Base-by-base conservation (phyloP, 495 filamentous ascomycete species). In the Rusavskia elegans region DNA sequence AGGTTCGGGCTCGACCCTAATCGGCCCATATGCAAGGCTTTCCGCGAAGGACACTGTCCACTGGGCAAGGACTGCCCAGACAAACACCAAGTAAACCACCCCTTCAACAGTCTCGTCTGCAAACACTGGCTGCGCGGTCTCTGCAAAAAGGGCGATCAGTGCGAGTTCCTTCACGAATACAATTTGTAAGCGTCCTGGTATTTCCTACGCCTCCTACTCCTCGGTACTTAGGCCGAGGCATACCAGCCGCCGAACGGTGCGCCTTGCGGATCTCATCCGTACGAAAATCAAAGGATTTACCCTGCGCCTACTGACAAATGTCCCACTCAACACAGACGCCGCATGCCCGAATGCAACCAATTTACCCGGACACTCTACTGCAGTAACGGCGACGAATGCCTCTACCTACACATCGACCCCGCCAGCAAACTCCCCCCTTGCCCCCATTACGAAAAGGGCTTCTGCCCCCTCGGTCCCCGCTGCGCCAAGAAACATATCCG, bases 41-140 rank as follows among this genome's bases (percentile, higher is more conserved):
- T 81, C 70, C 76, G 80, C 58, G 75, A 82, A 55, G 83, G 84
- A 48, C 80, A 85, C 69, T 95, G 88, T 62, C 88, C 87, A 0
- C 68, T 84, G 20, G 87, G 87, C 39, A 74, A 79, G 41, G 68
- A 73, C 21, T 95, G 88, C 58, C 80, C 87, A 1, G 86, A 88
- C 55, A 68, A 73, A 50, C 74, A 78, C 55, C 73, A 75, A 11
- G 68, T 71, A 19, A 74, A 71, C 7, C 73, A 77, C 55, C 55
- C 54, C 20, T 55, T 38, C 55, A 74, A 75, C 39, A 81, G 75
- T 13, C 75, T 95, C 0, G 88, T 98, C 52, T 98, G 92, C 80
- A 98, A 98, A 70, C 92, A 97, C 77, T 98, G 93, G 81, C 80
- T 97, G 57, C 85, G 93, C 58, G 89, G 87, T 0, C 81, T 98